phyloP scores from a whole-genome alignment of 148 eudicot genomes.

The Fagopyrum tataricum region DNA sequence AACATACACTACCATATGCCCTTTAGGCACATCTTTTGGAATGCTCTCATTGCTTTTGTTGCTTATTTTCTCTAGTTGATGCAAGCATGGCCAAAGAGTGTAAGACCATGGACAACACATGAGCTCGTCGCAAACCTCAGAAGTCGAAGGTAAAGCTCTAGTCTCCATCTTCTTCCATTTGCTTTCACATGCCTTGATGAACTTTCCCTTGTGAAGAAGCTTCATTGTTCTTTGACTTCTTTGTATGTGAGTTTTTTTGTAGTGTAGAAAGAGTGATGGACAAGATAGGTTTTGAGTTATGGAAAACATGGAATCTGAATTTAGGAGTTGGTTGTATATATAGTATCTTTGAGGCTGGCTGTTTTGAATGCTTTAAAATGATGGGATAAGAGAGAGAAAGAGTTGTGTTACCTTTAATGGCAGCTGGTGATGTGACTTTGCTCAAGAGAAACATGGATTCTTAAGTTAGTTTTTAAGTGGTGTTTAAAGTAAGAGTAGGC shows the following conservation, averaged over 20 bases:
- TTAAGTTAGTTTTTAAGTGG: constrained; percentile 8
- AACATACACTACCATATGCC: constrained; percentile 82
- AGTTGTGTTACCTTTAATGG: not conserved
- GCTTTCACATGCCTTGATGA: constrained; percentile 27
- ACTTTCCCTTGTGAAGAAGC: constrained; percentile 7
- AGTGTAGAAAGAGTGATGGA: not conserved
- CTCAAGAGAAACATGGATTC: not conserved
- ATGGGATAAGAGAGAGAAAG: not conserved
- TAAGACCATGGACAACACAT: constrained; percentile 1
- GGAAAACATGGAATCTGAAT: not conserved
- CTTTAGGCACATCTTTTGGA: constrained; percentile 87
- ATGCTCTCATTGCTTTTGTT: constrained; percentile 23
- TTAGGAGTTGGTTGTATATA: not conserved
- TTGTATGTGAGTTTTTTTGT: not conserved
- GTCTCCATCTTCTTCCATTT: constrained; percentile 35
- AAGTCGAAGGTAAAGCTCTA: constrained; percentile 16
- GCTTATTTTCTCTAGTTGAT: not conserved
- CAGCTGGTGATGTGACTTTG: constrained; percentile 12
- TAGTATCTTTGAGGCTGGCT: not conserved
- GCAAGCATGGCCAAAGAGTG: not conserved
- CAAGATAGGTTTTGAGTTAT: not conserved
- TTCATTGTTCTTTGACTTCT: not conserved
- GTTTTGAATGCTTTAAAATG: constrained; percentile 9
- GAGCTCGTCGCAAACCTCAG: not conserved
- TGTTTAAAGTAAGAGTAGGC: not conserved